Evolutionary conservation across 495 filamentous ascomycete genomes (phyloP), one percentile per base, ranked within the genome.

Genomic region (Hypomontagnella monticulosa): DNA sequence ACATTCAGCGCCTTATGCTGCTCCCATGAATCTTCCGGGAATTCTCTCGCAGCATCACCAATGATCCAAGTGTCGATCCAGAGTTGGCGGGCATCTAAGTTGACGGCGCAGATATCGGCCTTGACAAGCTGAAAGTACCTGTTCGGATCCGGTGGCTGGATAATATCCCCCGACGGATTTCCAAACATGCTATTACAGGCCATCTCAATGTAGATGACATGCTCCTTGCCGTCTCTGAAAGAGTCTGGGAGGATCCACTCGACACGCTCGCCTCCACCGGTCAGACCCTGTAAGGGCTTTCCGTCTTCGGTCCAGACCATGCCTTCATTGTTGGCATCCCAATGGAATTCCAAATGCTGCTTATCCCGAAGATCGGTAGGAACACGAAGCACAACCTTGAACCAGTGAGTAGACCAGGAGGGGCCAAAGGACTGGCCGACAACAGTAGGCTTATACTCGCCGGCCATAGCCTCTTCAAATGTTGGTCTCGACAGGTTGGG

Each of bases 401-500:
- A 95, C 95, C 95, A 99, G 76, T 97, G 94, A n/a, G 95, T 99
- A 0, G 92, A 92, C 95, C 95, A 99, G 43, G 93, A 93, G 9
- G 95, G 95, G 3, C 95, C 95, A 68, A 97, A 97, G 11, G 80
- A 85, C 56, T 88, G 83, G 30, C 94, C 93, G 52, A 93, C 87
- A 12, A 81, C 79, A 1, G 94, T 90, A n/a, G 85, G 79, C 27
- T 82, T 82, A 78, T 96, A 99, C 37, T 91, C 81, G 58, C 93
- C 87, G 16, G 86, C 89, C 33, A 88, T 89, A 14, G 94, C 95
- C 36, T 97, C 93, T 56, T 93, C 75, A 78, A 99, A 99, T n/a
- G 89, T 85, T 11, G 96, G 95, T 16, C 95, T 86, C 36, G 84
- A 80, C 37, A 91, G 87, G 69, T 89, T 78, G 0, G 94, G 94